Conservation (phyloP, 805 yeast genomes). For the Candida awuae region DNA sequence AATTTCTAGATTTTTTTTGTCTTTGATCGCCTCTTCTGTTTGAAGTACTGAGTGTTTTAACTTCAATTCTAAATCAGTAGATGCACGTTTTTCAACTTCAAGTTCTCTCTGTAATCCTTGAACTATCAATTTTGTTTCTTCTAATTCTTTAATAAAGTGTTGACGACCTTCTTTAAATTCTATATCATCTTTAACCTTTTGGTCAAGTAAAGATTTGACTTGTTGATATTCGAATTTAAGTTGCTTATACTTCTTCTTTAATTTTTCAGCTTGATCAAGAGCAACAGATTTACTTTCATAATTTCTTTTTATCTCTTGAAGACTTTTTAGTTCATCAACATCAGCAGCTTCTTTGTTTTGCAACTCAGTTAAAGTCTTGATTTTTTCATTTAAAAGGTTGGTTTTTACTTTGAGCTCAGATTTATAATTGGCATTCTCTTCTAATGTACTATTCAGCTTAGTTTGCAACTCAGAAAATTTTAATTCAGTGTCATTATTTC, state of each 20-base stretch:
- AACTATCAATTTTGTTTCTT: slow-evolving; percentile 28
- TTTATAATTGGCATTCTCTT: slow-evolving; percentile 21
- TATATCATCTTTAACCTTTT: slow-evolving; percentile 35
- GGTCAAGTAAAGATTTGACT: slow-evolving; percentile 34
- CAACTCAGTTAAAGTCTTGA: background rate
- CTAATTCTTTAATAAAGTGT: slow-evolving; percentile 33
- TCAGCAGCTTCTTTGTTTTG: background rate
- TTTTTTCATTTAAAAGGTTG: background rate
- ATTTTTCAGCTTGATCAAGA: slow-evolving; percentile 23
- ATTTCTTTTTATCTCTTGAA: slow-evolving; percentile 28
- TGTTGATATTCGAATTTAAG: slow-evolving; percentile 40
- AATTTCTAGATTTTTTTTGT: slow-evolving; percentile 27
- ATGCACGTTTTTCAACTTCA: slow-evolving; percentile 21
- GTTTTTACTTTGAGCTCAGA: slow-evolving; percentile 25
- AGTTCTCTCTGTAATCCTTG: slow-evolving; percentile 26
- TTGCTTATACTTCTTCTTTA: slow-evolving; percentile 27
- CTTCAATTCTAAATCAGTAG: slow-evolving; percentile 20
- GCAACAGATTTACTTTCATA: slow-evolving; percentile 17
- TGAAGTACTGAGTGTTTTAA: slow-evolving; percentile 26
- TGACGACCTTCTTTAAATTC: slow-evolving; percentile 36
- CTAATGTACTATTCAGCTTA: slow-evolving; percentile 3
- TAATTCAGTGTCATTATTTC: background rate
- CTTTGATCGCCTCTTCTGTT: slow-evolving; percentile 27
- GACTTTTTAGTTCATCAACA: slow-evolving; percentile 27
- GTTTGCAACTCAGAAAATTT: slow-evolving; percentile 4